phyloP scores from a whole-genome alignment of 306 rosid genomes.

The Alnus glutinosa region DNA sequence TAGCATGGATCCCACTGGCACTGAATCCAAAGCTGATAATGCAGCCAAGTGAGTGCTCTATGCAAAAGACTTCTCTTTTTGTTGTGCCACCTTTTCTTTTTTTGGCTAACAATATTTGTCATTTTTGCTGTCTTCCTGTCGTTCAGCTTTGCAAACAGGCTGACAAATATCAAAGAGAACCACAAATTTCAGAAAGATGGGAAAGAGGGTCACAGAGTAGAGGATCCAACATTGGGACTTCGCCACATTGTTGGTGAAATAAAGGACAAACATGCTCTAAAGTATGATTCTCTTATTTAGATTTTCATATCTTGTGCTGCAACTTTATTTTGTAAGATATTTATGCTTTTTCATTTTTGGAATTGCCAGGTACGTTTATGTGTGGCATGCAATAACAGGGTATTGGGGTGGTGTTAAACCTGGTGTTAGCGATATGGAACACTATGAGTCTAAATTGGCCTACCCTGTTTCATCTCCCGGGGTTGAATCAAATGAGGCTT shows the following conservation, averaged over 20 bases:
- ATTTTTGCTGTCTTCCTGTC: constrained; percentile 1
- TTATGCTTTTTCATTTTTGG: constrained; percentile 16
- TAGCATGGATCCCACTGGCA: constrained; percentile 48
- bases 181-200: constrained; percentile 87
- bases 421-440: constrained; percentile 64
- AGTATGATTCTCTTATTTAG: constrained; percentile 40
- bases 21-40: constrained; percentile 49
- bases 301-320: constrained; percentile 1
- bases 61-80: neutral
- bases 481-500: constrained; percentile 64
- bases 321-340: neutral
- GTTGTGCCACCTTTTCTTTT: neutral
- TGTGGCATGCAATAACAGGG: constrained; percentile 93
- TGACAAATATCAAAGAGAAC: constrained; percentile 76
- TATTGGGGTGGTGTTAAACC: constrained; percentile 95
- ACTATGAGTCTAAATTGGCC: constrained; percentile 63
- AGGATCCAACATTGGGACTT: constrained; percentile 73
- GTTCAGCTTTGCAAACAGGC: constrained; percentile 76
- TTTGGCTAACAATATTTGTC: neutral
- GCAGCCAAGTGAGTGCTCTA: constrained; percentile 61
- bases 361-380: constrained; percentile 60
- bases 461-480: constrained; percentile 79
- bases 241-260: constrained; percentile 61
- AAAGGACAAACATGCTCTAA: constrained; percentile 48
- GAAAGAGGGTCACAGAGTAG: constrained; percentile 60